phyloP scores from a whole-genome alignment of 768 basidiomycete genomes.

The Leucocoprinus sp. region DNA sequence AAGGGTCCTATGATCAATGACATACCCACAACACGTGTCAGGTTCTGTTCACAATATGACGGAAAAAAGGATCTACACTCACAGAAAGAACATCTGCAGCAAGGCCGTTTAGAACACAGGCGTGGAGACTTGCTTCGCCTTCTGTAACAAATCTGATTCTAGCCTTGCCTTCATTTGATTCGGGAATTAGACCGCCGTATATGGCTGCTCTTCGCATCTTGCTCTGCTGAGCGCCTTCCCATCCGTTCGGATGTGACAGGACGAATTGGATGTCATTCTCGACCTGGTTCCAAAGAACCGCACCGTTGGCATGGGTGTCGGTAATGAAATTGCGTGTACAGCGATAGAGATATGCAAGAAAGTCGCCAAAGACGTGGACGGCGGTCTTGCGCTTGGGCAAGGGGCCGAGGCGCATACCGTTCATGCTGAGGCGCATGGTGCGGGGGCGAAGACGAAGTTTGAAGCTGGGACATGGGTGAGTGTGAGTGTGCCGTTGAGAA shows the following conservation, averaged over 20 bases:
- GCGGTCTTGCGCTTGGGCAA: constrained; percentile 61
- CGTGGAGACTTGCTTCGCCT: constrained; percentile 78
- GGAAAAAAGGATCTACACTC: constrained; percentile 15
- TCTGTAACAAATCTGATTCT: constrained; percentile 77
- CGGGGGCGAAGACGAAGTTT: constrained; percentile 73
- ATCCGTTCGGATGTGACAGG: constrained; percentile 74
- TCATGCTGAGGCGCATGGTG: constrained; percentile 76
- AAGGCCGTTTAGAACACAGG: constrained; percentile 70
- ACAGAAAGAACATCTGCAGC: constrained; percentile 74
- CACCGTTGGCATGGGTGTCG: constrained; percentile 78
- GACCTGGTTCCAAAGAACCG: constrained; percentile 59
- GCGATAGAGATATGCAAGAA: constrained; percentile 62
- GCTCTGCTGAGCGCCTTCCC: constrained; percentile 73
- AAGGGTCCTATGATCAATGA: constrained; percentile 42
- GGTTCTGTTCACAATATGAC: not conserved
- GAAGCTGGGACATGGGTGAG: constrained; percentile 38
- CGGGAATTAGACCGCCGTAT: constrained; percentile 64
- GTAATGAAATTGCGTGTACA: constrained; percentile 71
- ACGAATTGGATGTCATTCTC: constrained; percentile 68
- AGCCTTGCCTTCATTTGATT: constrained; percentile 64
- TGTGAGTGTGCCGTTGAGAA: not conserved
- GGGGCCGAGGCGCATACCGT: constrained; percentile 68
- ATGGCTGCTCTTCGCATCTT: constrained; percentile 72
- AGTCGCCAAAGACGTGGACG: constrained; percentile 75
- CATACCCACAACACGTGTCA: not conserved